Percentiles rank a stretch among this genome's conserved stretches.
phyloP scores from a whole-genome alignment of 306 rosid species.

The Dryas alaskensis region DNA sequence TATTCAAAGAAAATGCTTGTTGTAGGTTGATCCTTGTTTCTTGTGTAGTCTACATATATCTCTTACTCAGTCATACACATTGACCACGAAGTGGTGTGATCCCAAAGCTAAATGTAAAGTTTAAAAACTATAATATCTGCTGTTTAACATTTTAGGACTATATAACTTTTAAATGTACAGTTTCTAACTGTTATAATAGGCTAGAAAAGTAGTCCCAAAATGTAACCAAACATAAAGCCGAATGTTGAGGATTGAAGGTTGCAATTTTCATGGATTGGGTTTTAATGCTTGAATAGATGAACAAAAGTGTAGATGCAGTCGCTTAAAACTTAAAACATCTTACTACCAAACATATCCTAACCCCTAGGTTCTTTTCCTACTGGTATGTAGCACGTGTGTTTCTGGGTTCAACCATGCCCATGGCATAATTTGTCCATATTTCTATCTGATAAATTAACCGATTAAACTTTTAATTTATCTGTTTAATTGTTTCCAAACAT shows the following conservation, averaged over 20 bases:
- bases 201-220: neutral
- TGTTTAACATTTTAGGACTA: neutral
- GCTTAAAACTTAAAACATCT: neutral
- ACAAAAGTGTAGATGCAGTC: neutral
- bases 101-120: neutral
- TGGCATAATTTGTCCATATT: neutral
- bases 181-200: neutral
- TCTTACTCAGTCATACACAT: neutral
- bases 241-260: neutral
- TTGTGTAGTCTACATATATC: neutral
- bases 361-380: neutral
- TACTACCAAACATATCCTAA: neutral
- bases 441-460: neutral
- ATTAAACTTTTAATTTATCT: neutral
- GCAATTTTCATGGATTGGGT: neutral
- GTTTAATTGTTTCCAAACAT: neutral
- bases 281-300: neutral
- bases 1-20: conserved; percentile 17
- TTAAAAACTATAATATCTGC: neutral
- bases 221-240: neutral
- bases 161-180: neutral
- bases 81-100: neutral
- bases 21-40: neutral
- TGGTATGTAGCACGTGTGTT: neutral
- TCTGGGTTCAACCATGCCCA: too few species aligned